Conservation (phyloP, 2,329 filamentous ascomycete species). For the Colletotrichum sp. region DNA sequence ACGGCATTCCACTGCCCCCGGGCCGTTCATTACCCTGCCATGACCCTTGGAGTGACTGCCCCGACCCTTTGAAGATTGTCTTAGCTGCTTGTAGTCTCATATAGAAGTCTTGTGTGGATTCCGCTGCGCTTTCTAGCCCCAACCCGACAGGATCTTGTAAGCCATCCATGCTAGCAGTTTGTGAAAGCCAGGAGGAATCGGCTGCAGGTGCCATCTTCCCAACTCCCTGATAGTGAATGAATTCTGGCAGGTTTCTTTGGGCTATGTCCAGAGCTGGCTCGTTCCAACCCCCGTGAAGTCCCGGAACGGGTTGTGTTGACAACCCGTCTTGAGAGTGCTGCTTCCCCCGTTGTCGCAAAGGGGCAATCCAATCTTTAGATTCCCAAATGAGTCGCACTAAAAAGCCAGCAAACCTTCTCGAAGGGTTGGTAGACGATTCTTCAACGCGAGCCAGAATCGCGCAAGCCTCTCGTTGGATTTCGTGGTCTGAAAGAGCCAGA, state of each 20-base stretch:
- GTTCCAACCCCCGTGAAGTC: not conserved
- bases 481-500: constrained; percentile 6
- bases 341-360: not conserved
- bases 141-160: not conserved
- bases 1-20: not conserved
- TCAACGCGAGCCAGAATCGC: constrained; percentile 16
- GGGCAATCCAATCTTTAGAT: constrained; percentile 1
- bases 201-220: not conserved
- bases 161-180: not conserved
- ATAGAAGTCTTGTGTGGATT: not conserved
- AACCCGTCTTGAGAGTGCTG: not conserved
- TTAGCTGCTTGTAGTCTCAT: not conserved
- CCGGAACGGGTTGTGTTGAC: not conserved
- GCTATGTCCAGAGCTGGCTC: not conserved
- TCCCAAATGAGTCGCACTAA: not conserved
- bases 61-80: not conserved
- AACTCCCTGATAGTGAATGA: not conserved
- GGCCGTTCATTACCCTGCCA: not conserved
- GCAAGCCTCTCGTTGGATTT: constrained; percentile 24
- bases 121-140: not conserved
- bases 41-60: not conserved
- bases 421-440: constrained; percentile 6
- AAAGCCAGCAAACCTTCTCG: constrained; percentile 6
- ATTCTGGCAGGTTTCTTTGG: not conserved
- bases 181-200: not conserved